These are phyloP conservation scores for Dictyostelium brefeldianum DNA, from an alignment of 78 protist genomes.

Conservation along the genomic window DNA sequence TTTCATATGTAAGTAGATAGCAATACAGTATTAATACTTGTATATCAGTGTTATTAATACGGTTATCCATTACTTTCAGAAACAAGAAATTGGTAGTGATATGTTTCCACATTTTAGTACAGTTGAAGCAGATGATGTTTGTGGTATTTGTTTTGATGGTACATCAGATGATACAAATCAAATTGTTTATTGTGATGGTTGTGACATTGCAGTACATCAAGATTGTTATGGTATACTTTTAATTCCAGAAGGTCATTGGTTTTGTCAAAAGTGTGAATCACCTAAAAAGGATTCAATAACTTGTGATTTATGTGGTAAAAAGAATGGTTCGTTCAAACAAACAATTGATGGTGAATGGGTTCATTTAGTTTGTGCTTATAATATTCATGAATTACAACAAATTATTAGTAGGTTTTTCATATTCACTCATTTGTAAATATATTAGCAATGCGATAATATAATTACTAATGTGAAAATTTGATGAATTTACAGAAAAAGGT, in stretches of 20 bases:
- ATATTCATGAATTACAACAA: conserved; percentile 42
- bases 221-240: conserved; percentile 85
- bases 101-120: conserved; percentile 66
- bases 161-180: conserved; percentile 84
- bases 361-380: conserved; percentile 60
- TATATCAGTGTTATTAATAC: no score
- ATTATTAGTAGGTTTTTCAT: neutral
- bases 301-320: conserved; percentile 47
- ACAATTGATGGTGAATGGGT: conserved; percentile 73
- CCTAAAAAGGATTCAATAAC: neutral
- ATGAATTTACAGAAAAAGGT: neutral
- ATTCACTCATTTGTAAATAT: no score
- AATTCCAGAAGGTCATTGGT: conserved; percentile 88
- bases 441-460: no score
- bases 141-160: conserved; percentile 86
- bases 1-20: conserved; percentile 57
- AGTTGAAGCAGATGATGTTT: conserved; percentile 73
- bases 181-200: conserved; percentile 89
- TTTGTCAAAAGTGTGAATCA: conserved; percentile 84
- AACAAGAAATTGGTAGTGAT: conserved; percentile 63
- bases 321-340: conserved; percentile 68
- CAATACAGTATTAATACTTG: neutral
- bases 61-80: no score
- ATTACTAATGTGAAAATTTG: no score
- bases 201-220: conserved; percentile 88